Evolutionary conservation across 1,284 basidiomycete species (phyloP).

Genomic region (Ustilago nuda): DNA sequence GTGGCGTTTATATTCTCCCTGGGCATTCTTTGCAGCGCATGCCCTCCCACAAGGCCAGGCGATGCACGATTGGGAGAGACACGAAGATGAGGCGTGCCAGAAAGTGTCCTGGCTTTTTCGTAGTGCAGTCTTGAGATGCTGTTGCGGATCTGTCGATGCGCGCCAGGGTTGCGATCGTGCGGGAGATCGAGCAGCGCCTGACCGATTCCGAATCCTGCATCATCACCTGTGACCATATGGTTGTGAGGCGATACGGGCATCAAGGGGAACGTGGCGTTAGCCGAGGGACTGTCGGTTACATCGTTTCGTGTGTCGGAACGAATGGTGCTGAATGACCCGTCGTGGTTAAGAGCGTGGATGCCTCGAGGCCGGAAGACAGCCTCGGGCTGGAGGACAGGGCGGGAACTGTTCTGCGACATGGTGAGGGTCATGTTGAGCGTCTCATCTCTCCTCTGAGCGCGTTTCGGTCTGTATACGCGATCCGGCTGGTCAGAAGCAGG

Average conservation of each 20-base stretch:
- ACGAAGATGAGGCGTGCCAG: background rate
- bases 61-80: background rate
- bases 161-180: background rate
- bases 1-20: background rate
- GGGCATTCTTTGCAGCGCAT: conserved; percentile 9
- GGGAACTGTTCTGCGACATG: conserved; percentile 11
- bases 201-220: conserved; percentile 8
- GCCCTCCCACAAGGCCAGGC: background rate
- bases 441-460: conserved; percentile 2
- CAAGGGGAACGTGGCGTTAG: conserved; percentile 5
- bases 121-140: background rate
- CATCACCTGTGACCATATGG: conserved; percentile 3
- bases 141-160: background rate
- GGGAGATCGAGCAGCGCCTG: conserved; percentile 7
- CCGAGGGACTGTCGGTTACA: conserved; percentile 10
- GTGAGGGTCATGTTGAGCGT: conserved; percentile 12
- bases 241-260: conserved; percentile 7
- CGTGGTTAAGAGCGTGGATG: conserved; percentile 11
- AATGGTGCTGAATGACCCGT: conserved; percentile 11
- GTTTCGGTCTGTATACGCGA: conserved; percentile 11
- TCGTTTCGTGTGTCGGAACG: background rate
- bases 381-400: conserved; percentile 1
- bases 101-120: background rate
- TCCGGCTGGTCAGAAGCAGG: background rate
- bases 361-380: conserved; percentile 14